Percentiles rank a stretch among this genome's conserved stretches.
These are phyloP conservation scores for Verticillium longisporum DNA, from an alignment of 2,329 filamentous ascomycete species.

Conservation along the genomic window DNA sequence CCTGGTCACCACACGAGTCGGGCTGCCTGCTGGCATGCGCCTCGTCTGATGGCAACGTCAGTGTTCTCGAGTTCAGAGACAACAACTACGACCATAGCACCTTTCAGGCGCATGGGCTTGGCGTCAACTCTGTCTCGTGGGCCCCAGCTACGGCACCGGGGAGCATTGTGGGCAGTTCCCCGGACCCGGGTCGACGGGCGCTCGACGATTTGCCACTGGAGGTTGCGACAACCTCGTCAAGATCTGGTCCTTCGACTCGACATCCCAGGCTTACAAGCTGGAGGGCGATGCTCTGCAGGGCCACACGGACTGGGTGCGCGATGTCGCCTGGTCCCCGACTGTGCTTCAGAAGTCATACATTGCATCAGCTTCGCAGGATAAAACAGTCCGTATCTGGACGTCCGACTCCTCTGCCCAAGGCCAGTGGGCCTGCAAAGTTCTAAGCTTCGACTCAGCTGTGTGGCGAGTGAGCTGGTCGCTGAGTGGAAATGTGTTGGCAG, in stretches of 20 bases:
- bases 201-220: slow-evolving; percentile 84
- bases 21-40: slow-evolving; percentile 93
- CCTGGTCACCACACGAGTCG: slow-evolving; percentile 95
- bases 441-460: slow-evolving; percentile 81
- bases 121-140: slow-evolving; percentile 95
- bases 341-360: slow-evolving; percentile 96
- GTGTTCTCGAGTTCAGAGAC: slow-evolving; percentile 94
- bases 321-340: slow-evolving; percentile 95
- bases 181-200: slow-evolving; percentile 18
- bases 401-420: slow-evolving; percentile 58
- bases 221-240: slow-evolving; percentile 91
- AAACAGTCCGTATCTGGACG: slow-evolving; percentile 97
- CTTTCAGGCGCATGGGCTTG: slow-evolving; percentile 87
- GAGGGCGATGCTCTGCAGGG: slow-evolving; percentile 63
- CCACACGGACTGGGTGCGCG: slow-evolving; percentile 93
- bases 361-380: slow-evolving; percentile 90
- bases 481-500: slow-evolving; percentile 91
- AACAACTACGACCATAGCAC: slow-evolving; percentile 85
- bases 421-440: slow-evolving; percentile 78
- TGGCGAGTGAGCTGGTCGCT: slow-evolving; percentile 98
- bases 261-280: slow-evolving; percentile 54
- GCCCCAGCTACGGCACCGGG: slow-evolving; percentile 80
- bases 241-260: slow-evolving; percentile 76
- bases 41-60: slow-evolving; percentile 87
- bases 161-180: slow-evolving; percentile 52